Conservation (phyloP, 148 eudicot genomes). For the Dysphania ambrosioides region DNA sequence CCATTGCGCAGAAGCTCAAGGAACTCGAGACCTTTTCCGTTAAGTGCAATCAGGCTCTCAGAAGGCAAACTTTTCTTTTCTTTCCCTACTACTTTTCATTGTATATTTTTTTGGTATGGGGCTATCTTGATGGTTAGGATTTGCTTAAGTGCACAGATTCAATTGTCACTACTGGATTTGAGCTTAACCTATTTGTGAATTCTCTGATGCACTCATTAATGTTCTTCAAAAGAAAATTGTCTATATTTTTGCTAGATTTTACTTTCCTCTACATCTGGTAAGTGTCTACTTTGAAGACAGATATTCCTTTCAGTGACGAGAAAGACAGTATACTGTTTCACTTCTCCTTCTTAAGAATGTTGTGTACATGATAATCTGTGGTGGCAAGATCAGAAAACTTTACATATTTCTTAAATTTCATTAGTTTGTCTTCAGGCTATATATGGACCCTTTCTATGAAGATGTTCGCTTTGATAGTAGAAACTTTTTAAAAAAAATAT, state of each 20-base stretch:
- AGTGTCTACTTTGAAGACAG: background rate
- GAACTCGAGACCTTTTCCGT: slow-evolving; percentile 63
- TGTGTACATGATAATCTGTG: background rate
- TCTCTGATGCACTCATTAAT: too few relatives aligned
- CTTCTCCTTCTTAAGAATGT: background rate
- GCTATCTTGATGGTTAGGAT: background rate
- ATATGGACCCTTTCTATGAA: background rate
- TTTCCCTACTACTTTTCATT: background rate
- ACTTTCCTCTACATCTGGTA: background rate
- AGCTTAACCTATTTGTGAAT: background rate
- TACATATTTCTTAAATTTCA: too few relatives aligned
- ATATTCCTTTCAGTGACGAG: background rate
- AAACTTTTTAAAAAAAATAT: too few relatives aligned
- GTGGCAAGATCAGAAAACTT: background rate
- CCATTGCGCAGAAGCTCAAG: slow-evolving; percentile 57
- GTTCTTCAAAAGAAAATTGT: too few relatives aligned
- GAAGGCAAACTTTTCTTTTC: slow-evolving; percentile 40
- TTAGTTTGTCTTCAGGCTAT: too few relatives aligned
- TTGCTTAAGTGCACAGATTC: background rate
- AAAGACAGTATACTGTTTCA: background rate
- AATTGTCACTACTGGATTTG: background rate
- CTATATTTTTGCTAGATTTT: too few relatives aligned
- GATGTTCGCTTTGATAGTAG: background rate
- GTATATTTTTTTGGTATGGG: background rate
- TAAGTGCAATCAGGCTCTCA: slow-evolving; percentile 78